These are phyloP conservation scores for Tulasnella sp. DNA, from an alignment of 768 basidiomycete species.

Conservation along the genomic window DNA sequence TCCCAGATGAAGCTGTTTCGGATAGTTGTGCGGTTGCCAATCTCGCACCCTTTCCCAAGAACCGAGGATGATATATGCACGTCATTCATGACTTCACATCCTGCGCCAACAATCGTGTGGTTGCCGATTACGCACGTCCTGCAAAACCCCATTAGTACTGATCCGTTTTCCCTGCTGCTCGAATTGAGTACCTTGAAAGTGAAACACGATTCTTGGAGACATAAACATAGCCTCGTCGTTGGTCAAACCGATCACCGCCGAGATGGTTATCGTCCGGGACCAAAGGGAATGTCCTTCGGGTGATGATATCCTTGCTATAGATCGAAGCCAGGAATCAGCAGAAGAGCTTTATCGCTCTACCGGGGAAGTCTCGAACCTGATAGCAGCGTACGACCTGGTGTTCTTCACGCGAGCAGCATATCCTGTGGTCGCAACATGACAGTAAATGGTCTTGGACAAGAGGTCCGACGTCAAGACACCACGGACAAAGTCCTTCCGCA, in stretches of 20 bases:
- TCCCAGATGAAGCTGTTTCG: slow-evolving; percentile 84
- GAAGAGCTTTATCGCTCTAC: slow-evolving; percentile 32
- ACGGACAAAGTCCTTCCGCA: slow-evolving; percentile 90
- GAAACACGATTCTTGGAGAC: slow-evolving; percentile 77
- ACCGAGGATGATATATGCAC: slow-evolving; percentile 72
- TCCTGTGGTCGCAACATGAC: slow-evolving; percentile 83
- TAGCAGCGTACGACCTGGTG: slow-evolving; percentile 85
- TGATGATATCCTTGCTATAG: slow-evolving; percentile 84
- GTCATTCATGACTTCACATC: slow-evolving; percentile 66
- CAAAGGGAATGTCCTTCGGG: slow-evolving; percentile 93
- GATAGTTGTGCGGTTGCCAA: slow-evolving; percentile 73
- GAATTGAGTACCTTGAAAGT: slow-evolving; percentile 68
- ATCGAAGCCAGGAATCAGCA: slow-evolving; percentile 24
- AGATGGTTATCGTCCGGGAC: slow-evolving; percentile 95
- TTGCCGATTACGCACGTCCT: slow-evolving; percentile 83
- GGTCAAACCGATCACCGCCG: slow-evolving; percentile 76
- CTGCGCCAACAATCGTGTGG: slow-evolving; percentile 84
- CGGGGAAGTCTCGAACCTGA: slow-evolving; percentile 59
- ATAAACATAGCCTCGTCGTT: slow-evolving; percentile 87
- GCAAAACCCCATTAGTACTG: neutral
- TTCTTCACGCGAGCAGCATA: slow-evolving; percentile 95
- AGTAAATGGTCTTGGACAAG: slow-evolving; percentile 91
- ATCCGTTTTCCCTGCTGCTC: neutral
- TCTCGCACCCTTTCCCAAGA: slow-evolving; percentile 71
- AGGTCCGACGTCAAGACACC: slow-evolving; percentile 93